Evolutionary conservation across 768 basidiomycete species (phyloP).

Genomic region (Royoungia palumana): DNA sequence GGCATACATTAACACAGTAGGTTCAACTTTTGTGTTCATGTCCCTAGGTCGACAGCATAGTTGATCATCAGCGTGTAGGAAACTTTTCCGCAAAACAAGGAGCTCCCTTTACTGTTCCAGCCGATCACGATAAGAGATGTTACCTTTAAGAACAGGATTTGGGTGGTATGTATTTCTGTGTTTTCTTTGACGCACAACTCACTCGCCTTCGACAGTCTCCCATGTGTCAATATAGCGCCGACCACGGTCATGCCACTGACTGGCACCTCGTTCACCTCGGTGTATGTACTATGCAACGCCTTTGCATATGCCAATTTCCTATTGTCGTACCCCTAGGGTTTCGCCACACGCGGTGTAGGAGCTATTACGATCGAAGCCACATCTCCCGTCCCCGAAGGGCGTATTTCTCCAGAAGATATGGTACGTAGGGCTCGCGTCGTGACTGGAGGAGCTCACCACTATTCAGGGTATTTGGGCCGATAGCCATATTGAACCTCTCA

Average conservation of each 20-base stretch:
- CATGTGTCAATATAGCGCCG: conserved; percentile 81
- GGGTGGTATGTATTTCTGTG: conserved; percentile 41
- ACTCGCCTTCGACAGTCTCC: conserved; percentile 45
- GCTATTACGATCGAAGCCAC: conserved; percentile 75
- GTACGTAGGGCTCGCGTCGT: conserved; percentile 34
- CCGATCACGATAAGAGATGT: conserved; percentile 58
- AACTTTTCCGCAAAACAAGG: conserved; percentile 45
- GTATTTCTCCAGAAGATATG: conserved; percentile 73
- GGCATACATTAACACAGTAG: conserved; percentile 24
- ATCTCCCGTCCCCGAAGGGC: conserved; percentile 67
- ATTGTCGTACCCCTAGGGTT: conserved; percentile 36
- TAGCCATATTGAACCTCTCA: conserved; percentile 65
- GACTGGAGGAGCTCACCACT: neutral
- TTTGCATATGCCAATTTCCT: neutral
- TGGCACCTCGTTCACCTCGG: conserved; percentile 84
- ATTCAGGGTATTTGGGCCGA: conserved; percentile 69
- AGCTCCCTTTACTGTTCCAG: conserved; percentile 59
- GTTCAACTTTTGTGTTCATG: conserved; percentile 2
- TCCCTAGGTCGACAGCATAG: neutral
- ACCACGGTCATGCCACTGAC: conserved; percentile 73
- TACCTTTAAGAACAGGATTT: conserved; percentile 74
- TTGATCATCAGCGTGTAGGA: conserved; percentile 17
- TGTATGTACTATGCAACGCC: conserved; percentile 27
- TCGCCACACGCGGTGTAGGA: conserved; percentile 69
- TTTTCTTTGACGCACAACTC: neutral